Evolutionary conservation across 176 grass and related monocot genomes (phyloP), one percentile per base, ranked within the genome.

Genomic region (Calamus simplicifolius): DNA sequence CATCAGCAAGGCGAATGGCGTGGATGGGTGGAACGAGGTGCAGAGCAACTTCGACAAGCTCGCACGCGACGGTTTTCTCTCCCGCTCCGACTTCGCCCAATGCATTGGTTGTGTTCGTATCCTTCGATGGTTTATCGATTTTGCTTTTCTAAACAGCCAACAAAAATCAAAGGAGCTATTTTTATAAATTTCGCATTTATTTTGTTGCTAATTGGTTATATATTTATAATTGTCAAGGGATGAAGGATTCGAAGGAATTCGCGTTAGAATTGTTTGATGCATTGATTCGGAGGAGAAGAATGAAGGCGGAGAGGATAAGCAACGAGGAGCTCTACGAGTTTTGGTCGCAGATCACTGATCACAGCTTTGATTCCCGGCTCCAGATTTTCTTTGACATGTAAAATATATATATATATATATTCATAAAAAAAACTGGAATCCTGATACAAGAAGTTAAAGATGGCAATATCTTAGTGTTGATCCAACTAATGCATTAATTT

Each of bases 321-420:
- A 99, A 83, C 72, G 94, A 99, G 23, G 94, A 99, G 73, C 82
- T 99, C 51, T 77, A 68, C 13, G 94, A 99, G 68, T 93, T 98
- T 71, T 89, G 81, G 88, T 82, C 72, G 62, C 88, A 93, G 79
- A 93, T 98, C 85, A 81, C 85, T 13, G 88, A 99, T 66, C 89
- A 93, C 67, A 93, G 94, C 76, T 99, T 99, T 70, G 94, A 99
- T 35, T 99, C 94, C 29, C 76, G 94, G 5, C 94, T 99, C 56
- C 88, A 99, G 77, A 99, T 99, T 76, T 99, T 99, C 77, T 99
- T 99, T 63, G 94, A 99, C 77, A 99, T 99, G 94, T 99, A 85
- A 30, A 29, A 29, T 2, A 23, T 23, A 23, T 0, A 23, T 0
- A 23, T 23, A 23, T 23, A 23, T 23, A 0, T 23, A 23, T 23